Evolutionary conservation across 768 basidiomycete genomes (phyloP).

Genomic region (Harrya chromipes): DNA sequence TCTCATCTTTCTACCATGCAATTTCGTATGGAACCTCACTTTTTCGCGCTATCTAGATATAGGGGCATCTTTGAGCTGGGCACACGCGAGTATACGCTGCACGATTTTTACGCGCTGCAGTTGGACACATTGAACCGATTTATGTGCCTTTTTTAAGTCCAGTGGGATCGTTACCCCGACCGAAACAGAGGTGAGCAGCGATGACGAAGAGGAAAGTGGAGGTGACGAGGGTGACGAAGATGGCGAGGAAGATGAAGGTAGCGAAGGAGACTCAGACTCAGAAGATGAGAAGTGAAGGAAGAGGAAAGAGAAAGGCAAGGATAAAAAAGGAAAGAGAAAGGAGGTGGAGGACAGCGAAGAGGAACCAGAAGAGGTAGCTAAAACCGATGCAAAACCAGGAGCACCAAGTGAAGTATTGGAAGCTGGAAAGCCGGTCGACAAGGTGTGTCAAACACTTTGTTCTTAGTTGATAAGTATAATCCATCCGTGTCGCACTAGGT

Average conservation of each 20-base stretch:
- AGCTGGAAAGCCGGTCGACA: slow-evolving; percentile 2
- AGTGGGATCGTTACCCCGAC: slow-evolving; percentile 60
- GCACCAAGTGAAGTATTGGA: slow-evolving; percentile 12
- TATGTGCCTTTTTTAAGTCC: slow-evolving; percentile 66
- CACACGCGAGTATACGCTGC: slow-evolving; percentile 80
- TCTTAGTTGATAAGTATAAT: no score
- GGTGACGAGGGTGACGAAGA: slow-evolving; percentile 57
- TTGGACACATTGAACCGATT: slow-evolving; percentile 85
- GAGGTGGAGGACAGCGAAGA: slow-evolving; percentile 26
- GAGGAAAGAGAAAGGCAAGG: neutral
- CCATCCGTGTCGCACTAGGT: slow-evolving; percentile 18
- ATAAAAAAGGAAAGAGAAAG: slow-evolving; percentile 12
- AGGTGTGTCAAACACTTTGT: neutral
- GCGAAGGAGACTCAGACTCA: slow-evolving; percentile 1
- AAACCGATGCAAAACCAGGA: neutral
- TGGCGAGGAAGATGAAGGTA: slow-evolving; percentile 41
- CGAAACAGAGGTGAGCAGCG: slow-evolving; percentile 60
- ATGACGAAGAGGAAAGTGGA: slow-evolving; percentile 57
- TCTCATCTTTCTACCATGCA: neutral
- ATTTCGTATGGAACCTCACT: neutral
- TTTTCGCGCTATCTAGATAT: slow-evolving; percentile 46
- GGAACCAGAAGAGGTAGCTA: slow-evolving; percentile 6
- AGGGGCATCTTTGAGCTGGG: slow-evolving; percentile 87
- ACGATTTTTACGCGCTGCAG: slow-evolving; percentile 79
- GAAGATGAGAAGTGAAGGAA: slow-evolving; percentile 13